Conservation (phyloP, 495 filamentous ascomycete species). For the Talaromyces adpressus region DNA sequence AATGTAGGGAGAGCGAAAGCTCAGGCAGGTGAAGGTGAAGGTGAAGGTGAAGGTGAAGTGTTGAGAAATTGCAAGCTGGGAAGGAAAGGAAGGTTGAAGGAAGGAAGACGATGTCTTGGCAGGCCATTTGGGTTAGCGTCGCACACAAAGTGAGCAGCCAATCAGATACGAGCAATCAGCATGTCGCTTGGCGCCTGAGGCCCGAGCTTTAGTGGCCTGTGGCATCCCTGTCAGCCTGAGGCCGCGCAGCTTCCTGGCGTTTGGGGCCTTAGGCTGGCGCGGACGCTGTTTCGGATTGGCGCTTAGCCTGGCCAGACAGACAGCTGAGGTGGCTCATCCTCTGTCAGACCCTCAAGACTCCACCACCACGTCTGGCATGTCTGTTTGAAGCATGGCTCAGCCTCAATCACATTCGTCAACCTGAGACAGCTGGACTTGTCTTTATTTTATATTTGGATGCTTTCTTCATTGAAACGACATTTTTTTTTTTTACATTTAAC, state of each 20-base stretch:
- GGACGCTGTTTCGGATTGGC: background rate
- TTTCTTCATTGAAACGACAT: background rate
- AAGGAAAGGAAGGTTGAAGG: background rate
- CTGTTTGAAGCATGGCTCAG: background rate
- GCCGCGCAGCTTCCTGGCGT: background rate
- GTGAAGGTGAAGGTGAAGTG: background rate
- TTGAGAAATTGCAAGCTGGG: background rate
- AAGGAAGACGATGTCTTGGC: background rate
- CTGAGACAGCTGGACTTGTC: background rate
- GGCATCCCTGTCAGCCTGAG: background rate
- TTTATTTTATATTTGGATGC: background rate
- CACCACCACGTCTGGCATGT: background rate
- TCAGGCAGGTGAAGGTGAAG: background rate
- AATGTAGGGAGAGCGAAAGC: background rate
- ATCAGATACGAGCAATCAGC: background rate
- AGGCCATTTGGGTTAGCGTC: background rate
- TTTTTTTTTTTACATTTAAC: background rate
- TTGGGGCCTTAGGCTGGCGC: background rate
- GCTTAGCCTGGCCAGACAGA: background rate
- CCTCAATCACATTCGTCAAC: slow-evolving; percentile 4
- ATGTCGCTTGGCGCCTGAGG: background rate
- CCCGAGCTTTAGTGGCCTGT: background rate
- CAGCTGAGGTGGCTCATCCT: background rate
- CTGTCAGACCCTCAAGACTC: background rate
- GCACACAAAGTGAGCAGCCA: background rate